phyloP scores from a whole-genome alignment of 2,329 filamentous ascomycete species.

The Colletotrichum falcatum region DNA sequence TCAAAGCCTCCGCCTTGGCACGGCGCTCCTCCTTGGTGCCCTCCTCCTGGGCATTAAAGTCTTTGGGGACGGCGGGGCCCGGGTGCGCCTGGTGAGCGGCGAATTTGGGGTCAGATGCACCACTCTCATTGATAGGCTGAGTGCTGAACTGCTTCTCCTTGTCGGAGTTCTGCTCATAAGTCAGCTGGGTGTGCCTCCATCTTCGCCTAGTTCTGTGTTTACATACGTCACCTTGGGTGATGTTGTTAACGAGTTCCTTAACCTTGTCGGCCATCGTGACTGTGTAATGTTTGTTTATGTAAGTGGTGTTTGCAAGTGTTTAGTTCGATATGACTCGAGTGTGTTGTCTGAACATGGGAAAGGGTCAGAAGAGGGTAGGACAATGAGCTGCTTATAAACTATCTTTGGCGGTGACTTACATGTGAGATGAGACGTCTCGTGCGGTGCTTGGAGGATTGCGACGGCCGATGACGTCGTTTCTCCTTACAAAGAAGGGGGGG shows the following conservation, averaged over 20 bases:
- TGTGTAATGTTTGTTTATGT: conserved; percentile 5
- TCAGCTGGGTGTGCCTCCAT: conserved; percentile 6
- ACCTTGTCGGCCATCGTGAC: conserved; percentile 41
- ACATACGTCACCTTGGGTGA: conserved; percentile 39
- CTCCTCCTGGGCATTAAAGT: conserved; percentile 66
- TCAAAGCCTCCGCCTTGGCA: conserved; percentile 73
- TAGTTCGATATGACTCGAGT: not conserved
- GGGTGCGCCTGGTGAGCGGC: conserved; percentile 66
- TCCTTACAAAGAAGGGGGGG: conserved; percentile 3
- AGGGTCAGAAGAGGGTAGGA: not conserved
- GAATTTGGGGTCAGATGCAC: conserved; percentile 59
- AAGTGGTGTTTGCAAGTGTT: conserved; percentile 9
- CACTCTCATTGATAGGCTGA: conserved; percentile 56
- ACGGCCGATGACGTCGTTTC: conserved; percentile 40
- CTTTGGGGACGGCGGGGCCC: conserved; percentile 67
- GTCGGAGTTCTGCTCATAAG: conserved; percentile 35
- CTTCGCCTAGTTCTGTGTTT: not conserved
- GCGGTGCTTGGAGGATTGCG: conserved; percentile 28
- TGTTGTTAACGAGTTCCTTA: conserved; percentile 42
- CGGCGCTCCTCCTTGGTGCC: conserved; percentile 77
- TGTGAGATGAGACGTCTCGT: conserved; percentile 32
- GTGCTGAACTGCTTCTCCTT: conserved; percentile 59
- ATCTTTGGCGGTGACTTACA: conserved; percentile 26
- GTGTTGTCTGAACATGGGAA: conserved; percentile 3
- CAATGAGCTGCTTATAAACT: conserved; percentile 32